phyloP scores from a whole-genome alignment of 352 stramenopile genomes.

The Phytophthora quininea region DNA sequence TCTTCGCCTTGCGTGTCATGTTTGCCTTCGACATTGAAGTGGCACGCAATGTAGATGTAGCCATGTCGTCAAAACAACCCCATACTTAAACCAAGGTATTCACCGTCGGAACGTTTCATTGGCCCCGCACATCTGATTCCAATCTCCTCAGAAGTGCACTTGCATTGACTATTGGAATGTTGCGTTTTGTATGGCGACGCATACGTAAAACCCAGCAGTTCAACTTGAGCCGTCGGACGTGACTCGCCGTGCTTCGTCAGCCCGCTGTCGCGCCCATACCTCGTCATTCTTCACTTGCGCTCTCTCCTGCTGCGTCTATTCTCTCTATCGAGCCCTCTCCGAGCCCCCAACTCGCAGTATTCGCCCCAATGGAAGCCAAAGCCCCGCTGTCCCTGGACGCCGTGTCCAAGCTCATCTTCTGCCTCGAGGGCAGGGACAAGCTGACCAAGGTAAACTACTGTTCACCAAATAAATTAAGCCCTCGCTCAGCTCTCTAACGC shows the following conservation, averaged over 20 bases:
- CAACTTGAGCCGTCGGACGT: slow-evolving; percentile 30
- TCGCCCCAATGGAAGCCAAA: slow-evolving; percentile 39
- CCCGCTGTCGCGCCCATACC: background rate
- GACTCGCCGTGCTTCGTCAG: slow-evolving; percentile 1
- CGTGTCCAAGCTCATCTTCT: slow-evolving; percentile 72
- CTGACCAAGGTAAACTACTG: slow-evolving; percentile 79
- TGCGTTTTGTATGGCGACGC: slow-evolving; percentile 2
- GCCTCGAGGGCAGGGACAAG: slow-evolving; percentile 86
- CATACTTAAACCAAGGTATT: no score
- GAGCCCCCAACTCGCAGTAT: background rate
- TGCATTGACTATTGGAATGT: background rate
- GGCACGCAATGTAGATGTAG: no score
- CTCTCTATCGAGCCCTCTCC: background rate
- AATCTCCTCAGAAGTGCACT: background rate
- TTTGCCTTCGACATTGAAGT: no score
- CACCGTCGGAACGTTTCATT: background rate
- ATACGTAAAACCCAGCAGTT: slow-evolving; percentile 29
- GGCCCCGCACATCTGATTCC: background rate
- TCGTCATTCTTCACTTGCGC: background rate
- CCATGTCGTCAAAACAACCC: no score
- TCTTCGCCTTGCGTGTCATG: no score
- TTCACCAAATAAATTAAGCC: background rate
- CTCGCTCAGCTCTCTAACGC: slow-evolving; percentile 19
- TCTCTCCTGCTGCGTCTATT: background rate
- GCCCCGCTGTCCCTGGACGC: slow-evolving; percentile 67